Evolutionary conservation across 179 eudicot genomes (phyloP), one percentile per base, ranked within the genome.

Genomic region (Beta corolliflora): DNA sequence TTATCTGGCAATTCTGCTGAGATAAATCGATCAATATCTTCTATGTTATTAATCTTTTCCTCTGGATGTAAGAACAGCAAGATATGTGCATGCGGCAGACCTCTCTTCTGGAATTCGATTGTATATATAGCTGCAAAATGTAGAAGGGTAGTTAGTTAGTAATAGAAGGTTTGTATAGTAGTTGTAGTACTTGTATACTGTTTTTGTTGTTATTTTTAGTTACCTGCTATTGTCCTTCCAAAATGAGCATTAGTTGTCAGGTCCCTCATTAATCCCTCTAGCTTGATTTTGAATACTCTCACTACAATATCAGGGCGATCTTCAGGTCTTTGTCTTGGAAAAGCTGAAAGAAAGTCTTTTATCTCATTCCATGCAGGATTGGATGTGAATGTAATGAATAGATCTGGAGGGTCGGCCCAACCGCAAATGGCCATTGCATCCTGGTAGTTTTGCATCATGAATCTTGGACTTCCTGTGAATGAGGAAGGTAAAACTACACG

Each of bases 301-400:
- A 25, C 73, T 81, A 80, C 23, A 53, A 84, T 79, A 19, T 89
- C 84, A 5, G 81, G 90, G 0, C 78, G 53, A 23, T 83, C 67
- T 63, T 63, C 36, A 4, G 31, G 36, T 9, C 67, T 29, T 10
- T 63, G 67, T 11, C 67, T 13, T 6, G 36, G 67, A n/a, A 21
- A n/a, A 4, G 31, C 9, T 8, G 67, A 19, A 5, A 63, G 0
- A 3, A 21, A 63, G 0, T 63, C 67, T 5, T 4, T 13, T 1
- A 86, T 76, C 52, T 86, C 82, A 0, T 68, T 71, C 86, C 86
- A 86, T 50, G 80, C 76, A 14, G 82, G 78, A 36, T 88, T 86
- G 19, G 82, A 79, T 0, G 89, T 86, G 25, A 86, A 80, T 13
- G 88, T 86, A 0, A 86, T 71, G 21, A 88, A 84, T 1, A 86